Conservation (phyloP, 2,329 filamentous ascomycete genomes). For the Calonectria hawksworthii region DNA sequence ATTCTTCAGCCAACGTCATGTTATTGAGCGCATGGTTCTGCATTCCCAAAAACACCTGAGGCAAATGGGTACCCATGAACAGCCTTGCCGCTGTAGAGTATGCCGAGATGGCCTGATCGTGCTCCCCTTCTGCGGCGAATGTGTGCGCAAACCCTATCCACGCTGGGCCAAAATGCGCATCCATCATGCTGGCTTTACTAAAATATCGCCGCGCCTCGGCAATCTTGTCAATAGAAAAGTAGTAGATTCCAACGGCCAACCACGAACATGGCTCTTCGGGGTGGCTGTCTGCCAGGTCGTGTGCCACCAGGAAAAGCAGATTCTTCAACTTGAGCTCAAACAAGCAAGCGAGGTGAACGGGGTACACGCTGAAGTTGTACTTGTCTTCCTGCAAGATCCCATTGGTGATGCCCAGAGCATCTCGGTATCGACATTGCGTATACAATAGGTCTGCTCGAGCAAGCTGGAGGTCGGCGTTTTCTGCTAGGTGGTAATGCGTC, state of each 20-base stretch:
- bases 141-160: constrained; percentile 99
- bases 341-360: constrained; percentile 90
- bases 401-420: constrained; percentile 87
- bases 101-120: constrained; percentile 97
- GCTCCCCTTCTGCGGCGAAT: constrained; percentile 96
- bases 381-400: constrained; percentile 86
- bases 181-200: constrained; percentile 97
- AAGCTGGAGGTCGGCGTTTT: constrained; percentile 91
- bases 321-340: constrained; percentile 91
- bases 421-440: constrained; percentile 93
- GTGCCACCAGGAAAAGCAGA: constrained; percentile 89
- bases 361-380: constrained; percentile 91
- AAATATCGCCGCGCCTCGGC: constrained; percentile 96
- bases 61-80: constrained; percentile 97
- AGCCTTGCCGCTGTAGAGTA: constrained; percentile 95
- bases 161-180: constrained; percentile 95
- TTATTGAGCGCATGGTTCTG: constrained; percentile 98
- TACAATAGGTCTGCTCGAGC: constrained; percentile 92
- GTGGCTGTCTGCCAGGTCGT: constrained; percentile 92
- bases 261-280: constrained; percentile 93
- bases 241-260: constrained; percentile 96
- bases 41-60: constrained; percentile 97
- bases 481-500: constrained; percentile 89
- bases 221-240: constrained; percentile 89
- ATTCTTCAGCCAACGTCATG: constrained; percentile 93